These are phyloP conservation scores for Cornus kousa DNA, from an alignment of 148 eudicot genomes.

Conservation along the genomic window DNA sequence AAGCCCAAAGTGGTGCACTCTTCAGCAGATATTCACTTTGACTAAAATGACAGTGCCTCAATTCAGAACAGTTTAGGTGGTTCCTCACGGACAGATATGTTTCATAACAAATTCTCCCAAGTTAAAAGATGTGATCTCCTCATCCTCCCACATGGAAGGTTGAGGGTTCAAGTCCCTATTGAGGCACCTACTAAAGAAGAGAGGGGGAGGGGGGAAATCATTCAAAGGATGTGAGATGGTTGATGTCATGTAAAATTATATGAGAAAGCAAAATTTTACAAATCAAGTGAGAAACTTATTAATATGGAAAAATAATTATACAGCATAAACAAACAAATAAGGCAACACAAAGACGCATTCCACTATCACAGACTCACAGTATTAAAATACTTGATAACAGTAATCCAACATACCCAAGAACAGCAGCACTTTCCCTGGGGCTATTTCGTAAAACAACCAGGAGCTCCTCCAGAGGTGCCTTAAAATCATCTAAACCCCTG, in stretches of 20 bases:
- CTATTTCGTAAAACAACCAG: constrained; percentile 56
- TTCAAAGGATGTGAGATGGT: too few species aligned
- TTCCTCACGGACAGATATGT: neutral
- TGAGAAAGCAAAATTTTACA: neutral
- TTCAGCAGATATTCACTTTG: neutral
- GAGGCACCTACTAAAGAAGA: too few species aligned
- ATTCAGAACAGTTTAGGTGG: neutral
- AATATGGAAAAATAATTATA: neutral
- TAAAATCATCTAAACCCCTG: constrained; percentile 93
- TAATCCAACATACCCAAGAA: constrained; percentile 63
- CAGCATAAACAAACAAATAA: neutral
- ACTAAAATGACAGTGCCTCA: neutral
- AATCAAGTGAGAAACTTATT: neutral
- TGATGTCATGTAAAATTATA: too few species aligned
- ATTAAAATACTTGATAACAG: neutral
- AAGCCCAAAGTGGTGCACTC: neutral
- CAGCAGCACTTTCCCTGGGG: constrained; percentile 48
- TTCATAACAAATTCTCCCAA: neutral
- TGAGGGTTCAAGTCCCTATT: too few species aligned
- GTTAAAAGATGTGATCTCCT: neutral
- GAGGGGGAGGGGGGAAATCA: too few species aligned
- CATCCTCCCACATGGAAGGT: too few species aligned
- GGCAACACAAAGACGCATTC: neutral
- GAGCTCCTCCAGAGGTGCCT: constrained; percentile 90
- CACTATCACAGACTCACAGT: neutral